These are phyloP conservation scores for Debaryomyces maramus DNA, from an alignment of 805 yeast genomes.

Conservation along the genomic window DNA sequence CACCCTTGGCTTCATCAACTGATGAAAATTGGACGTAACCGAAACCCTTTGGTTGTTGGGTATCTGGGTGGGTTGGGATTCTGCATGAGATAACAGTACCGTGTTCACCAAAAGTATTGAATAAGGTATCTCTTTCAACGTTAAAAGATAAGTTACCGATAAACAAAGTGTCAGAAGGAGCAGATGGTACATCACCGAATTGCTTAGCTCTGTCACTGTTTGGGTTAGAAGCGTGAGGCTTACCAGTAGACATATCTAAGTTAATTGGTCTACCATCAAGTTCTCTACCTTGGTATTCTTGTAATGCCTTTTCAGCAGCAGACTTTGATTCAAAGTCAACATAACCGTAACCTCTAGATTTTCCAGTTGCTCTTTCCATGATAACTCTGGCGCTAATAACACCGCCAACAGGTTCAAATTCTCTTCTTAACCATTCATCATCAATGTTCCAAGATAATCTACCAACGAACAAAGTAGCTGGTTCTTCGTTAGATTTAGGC, in stretches of 20 bases:
- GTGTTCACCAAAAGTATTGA: slow-evolving; percentile 67
- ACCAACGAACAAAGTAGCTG: slow-evolving; percentile 93
- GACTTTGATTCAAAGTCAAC: slow-evolving; percentile 84
- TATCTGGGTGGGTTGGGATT: slow-evolving; percentile 97
- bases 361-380: slow-evolving; percentile 86
- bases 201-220: slow-evolving; percentile 79
- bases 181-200: slow-evolving; percentile 87
- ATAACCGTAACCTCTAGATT: slow-evolving; percentile 96
- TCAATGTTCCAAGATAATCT: slow-evolving; percentile 97
- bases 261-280: slow-evolving; percentile 96
- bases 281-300: slow-evolving; percentile 86
- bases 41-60: slow-evolving; percentile 98
- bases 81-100: slow-evolving; percentile 88
- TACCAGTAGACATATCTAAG: slow-evolving; percentile 86
- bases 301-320: slow-evolving; percentile 82
- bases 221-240: slow-evolving; percentile 60
- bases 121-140: slow-evolving; percentile 77
- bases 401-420: slow-evolving; percentile 81
- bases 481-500: slow-evolving; percentile 62
- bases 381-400: slow-evolving; percentile 88
- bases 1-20: slow-evolving; percentile 87
- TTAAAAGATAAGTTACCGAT: slow-evolving; percentile 94
- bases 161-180: slow-evolving; percentile 94
- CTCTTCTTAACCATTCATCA: slow-evolving; percentile 88
- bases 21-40: slow-evolving; percentile 93